Evolutionary conservation across 1,284 basidiomycete species (phyloP), one percentile per base, ranked within the genome.

Genomic region (Naganishia sp.): DNA sequence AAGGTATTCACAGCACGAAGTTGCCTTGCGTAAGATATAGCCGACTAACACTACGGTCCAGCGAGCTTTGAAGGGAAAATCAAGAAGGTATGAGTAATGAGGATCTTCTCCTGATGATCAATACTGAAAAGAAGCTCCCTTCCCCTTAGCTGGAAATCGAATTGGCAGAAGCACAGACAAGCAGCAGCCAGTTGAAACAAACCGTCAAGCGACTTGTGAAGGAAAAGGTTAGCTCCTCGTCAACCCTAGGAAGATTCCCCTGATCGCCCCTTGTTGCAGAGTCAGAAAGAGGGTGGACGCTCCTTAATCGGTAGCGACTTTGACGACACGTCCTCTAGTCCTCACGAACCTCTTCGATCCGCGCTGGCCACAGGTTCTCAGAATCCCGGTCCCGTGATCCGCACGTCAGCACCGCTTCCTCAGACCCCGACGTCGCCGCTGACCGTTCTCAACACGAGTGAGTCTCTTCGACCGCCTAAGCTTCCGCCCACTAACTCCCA

Each of bases 261-360:
- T n/a, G 21, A 39, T 10, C 32, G 31, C 32, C 21, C 25, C 18
- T 17, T 28, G 5, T 28, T 28, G 17, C 15, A 61, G 58, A 61
- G 58, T 28, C 58, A 61, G 35, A 42, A 51, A 9, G 4, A 42
- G 21, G 58, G 58, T 28, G 35, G 58, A 21, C 58, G 47, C 9
- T 51, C 35, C 39, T 28, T 61, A 21, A 61, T 61, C 17, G 58
- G 58, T 25, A 60, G 58, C 58, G 58, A 61, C 35, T 61, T 61
- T 42, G 58, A 61, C 18, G 58, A 61, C 28, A 47, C 32, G 28
- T 61, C 58, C 11, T 61, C 58, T 15, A 61, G 58, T 51, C 58
- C 58, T 6, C 58, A 51, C 25, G 58, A 61, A 51, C 31, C 32
- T 31, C 25, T 43, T 4, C 32, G 58, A 51, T 25, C 58, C n/a